Percentiles rank a stretch among this genome's conserved stretches.
Conservation (phyloP, 2,329 filamentous ascomycete genomes). For the Aureobasidium melanogenum region DNA sequence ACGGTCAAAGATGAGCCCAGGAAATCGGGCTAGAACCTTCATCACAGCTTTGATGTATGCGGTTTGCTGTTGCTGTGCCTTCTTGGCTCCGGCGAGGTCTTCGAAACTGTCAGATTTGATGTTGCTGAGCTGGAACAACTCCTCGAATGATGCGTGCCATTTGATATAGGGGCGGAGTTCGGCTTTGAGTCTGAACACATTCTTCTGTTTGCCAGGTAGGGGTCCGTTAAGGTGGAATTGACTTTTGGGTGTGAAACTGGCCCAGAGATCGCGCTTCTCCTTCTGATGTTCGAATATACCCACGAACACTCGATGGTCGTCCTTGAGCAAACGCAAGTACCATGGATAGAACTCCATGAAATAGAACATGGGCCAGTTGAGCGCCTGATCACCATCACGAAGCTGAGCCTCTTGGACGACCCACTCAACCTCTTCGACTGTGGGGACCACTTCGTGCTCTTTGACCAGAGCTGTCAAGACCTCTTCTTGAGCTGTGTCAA, state of each 20-base stretch:
- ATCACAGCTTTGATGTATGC: neutral
- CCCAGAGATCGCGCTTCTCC: neutral
- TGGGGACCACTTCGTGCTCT: neutral
- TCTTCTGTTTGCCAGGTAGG: neutral
- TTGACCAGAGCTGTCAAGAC: neutral
- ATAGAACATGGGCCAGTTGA: neutral
- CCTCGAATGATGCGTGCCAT: neutral
- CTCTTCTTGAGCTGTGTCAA: neutral
- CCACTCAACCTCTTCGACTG: neutral
- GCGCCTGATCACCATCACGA: neutral
- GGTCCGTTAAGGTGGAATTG: neutral
- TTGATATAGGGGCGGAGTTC: neutral
- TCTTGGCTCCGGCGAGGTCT: neutral
- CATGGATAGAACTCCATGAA: neutral
- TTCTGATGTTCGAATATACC: neutral
- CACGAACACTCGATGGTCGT: neutral
- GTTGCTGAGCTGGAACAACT: neutral
- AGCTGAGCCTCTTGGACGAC: neutral
- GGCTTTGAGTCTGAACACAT: neutral
- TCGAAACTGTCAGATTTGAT: neutral
- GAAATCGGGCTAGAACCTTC: neutral
- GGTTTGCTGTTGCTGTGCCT: neutral
- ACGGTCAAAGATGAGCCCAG: neutral
- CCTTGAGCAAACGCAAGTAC: neutral
- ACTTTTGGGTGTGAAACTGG: neutral